phyloP scores from a whole-genome alignment of 2,329 filamentous ascomycete species.

The Aureobasidium vineae region DNA sequence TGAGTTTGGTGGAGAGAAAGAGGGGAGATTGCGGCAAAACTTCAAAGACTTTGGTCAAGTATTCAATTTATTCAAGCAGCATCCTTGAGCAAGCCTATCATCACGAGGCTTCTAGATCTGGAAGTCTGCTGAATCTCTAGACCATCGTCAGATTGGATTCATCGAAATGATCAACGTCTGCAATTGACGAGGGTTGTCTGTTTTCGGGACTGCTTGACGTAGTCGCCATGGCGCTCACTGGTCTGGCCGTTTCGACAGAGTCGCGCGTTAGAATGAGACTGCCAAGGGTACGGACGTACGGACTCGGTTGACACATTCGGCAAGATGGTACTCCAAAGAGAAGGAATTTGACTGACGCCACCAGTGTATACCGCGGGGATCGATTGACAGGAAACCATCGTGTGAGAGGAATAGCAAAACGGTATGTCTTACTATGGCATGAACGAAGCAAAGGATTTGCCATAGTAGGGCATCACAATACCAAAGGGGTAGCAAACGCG shows the following conservation, averaged over 20 bases:
- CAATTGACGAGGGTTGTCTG: neutral
- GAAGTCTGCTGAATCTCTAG: constrained; percentile 18
- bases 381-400: neutral
- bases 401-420: neutral
- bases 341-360: neutral
- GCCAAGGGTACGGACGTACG: constrained; percentile 9
- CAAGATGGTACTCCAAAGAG: neutral
- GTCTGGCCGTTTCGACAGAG: neutral
- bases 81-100: neutral
- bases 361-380: constrained; percentile 3
- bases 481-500: neutral
- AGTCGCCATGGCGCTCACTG: neutral
- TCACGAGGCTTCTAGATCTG: neutral
- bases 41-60: constrained; percentile 9
- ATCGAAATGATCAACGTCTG: constrained; percentile 19
- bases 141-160: neutral
- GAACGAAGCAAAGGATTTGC: neutral
- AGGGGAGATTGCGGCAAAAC: constrained; percentile 5
- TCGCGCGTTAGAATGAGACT: neutral
- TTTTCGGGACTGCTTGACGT: constrained; percentile 1
- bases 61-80: constrained; percentile 16
- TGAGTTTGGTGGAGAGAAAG: neutral
- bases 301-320: neutral
- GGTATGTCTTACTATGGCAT: constrained; percentile 1
- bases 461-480: neutral